Evolutionary conservation across 352 stramenopile species (phyloP).

Genomic region (Aphanomyces cochlioides): DNA sequence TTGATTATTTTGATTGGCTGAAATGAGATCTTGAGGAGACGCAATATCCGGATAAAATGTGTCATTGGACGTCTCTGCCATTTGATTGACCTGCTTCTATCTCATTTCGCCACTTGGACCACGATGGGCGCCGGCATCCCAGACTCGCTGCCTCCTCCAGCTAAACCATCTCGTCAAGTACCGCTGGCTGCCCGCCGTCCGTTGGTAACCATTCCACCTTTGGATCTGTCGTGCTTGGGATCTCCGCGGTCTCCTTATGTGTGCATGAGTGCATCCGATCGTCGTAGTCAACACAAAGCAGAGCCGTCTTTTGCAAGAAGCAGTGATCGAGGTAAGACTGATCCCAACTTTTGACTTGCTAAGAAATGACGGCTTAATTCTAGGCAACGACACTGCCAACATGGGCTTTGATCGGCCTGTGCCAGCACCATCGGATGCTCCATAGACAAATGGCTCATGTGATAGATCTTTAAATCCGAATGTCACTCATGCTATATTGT

Average conservation of each 20-base stretch:
- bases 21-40: too few relatives aligned
- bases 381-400: not conserved
- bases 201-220: not conserved
- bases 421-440: not conserved
- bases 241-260: conserved; percentile 4
- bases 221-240: conserved; percentile 11
- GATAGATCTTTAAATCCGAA: not conserved
- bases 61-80: too few relatives aligned
- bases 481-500: not conserved
- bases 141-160: not conserved
- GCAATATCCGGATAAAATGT: too few relatives aligned
- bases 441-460: not conserved
- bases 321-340: not conserved
- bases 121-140: conserved; percentile 6
- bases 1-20: too few relatives aligned
- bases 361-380: not conserved
- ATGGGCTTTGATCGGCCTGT: not conserved
- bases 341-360: not conserved
- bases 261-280: not conserved
- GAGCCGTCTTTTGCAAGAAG: not conserved
- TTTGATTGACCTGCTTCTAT: not conserved
- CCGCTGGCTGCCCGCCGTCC: not conserved
- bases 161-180: not conserved
- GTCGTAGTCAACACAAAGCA: not conserved
- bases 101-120: not conserved